Base-by-base conservation (phyloP, 805 yeast genomes). In the Candida xiaguanensis region DNA sequence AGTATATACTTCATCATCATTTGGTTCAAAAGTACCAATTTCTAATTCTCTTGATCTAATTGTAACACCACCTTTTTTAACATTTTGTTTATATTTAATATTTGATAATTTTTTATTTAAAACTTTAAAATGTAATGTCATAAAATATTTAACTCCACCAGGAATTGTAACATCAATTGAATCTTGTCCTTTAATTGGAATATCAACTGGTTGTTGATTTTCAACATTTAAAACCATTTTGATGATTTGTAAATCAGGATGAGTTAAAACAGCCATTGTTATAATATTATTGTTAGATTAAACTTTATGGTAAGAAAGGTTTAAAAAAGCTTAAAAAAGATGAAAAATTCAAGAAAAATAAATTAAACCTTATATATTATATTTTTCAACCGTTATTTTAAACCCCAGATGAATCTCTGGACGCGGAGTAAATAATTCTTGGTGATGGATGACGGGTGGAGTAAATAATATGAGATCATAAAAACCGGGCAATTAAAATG, bases 61-160 rank as follows among this genome's bases (percentile, higher is more conserved):
- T 16, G 60, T 52, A 34, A 67, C 44, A 31, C 70, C 69, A 27
- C 52, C 61, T 45, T 60, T 65, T 50, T 53, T 60, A 36, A 65
- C 57, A 8, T 56, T 60, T 45, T 63, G 69, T 42, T 56, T 64
- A 48, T 64, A 64, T 29, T 48, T 50, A 36, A 67, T 53, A 35
- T 64, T 45, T 33, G 53, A 53, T 43, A 67, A 48, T 17, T 54
- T 45, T 31, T 48, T 53, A 36, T 53, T 50, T 43, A 49, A 52
- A 17, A 59, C 70, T 31, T 46, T 48, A 49, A 67, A 67, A 36
- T 59, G 56, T 22, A 67, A 48, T 14, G 65, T 57, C 39, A 55
- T 55, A 31, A 34, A 38, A 44, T 63, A 67, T 40, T 57, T 61
- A 20, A 67, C 52, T 32, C 52, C 58, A 47, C 65, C 73, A 6